Conservation (phyloP, 139 green algal genomes). For the Micromonas commoda region DNA sequence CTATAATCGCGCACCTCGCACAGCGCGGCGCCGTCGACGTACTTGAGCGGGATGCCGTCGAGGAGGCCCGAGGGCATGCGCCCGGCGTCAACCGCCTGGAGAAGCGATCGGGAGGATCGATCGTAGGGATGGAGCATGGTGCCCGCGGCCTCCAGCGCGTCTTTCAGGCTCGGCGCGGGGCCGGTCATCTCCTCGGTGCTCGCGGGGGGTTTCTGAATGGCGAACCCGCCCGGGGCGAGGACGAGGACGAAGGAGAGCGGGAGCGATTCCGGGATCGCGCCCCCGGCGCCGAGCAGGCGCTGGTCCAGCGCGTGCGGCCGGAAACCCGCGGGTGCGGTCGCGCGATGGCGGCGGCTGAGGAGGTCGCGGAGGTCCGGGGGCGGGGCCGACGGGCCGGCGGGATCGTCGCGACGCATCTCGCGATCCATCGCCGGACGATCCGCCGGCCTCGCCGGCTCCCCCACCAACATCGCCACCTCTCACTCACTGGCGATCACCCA, state of each 20-base stretch:
- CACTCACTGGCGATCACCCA: no score
- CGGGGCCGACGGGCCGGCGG: no score
- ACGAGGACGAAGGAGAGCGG: neutral
- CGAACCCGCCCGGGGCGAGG: neutral
- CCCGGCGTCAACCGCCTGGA: constrained; percentile 6
- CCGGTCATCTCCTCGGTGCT: neutral
- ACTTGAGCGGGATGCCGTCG: neutral
- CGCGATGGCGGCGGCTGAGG: no score
- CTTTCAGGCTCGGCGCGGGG: neutral
- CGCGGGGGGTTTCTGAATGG: neutral
- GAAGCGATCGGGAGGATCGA: neutral
- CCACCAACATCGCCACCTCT: no score
- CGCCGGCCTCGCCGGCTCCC: no score
- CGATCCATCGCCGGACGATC: no score
- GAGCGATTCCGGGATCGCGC: no score
- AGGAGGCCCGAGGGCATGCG: neutral
- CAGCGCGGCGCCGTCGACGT: constrained; percentile 13
- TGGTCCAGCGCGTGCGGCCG: no score
- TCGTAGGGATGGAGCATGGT: neutral
- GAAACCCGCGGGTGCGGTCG: no score
- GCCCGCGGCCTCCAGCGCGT: neutral
- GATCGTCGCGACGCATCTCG: no score
- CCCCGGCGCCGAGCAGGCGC: neutral
- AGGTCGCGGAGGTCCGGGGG: no score
- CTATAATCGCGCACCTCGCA: constrained; percentile 1